Base-by-base conservation (phyloP, 208 protist species). In the Leishmania martiniquensis region DNA sequence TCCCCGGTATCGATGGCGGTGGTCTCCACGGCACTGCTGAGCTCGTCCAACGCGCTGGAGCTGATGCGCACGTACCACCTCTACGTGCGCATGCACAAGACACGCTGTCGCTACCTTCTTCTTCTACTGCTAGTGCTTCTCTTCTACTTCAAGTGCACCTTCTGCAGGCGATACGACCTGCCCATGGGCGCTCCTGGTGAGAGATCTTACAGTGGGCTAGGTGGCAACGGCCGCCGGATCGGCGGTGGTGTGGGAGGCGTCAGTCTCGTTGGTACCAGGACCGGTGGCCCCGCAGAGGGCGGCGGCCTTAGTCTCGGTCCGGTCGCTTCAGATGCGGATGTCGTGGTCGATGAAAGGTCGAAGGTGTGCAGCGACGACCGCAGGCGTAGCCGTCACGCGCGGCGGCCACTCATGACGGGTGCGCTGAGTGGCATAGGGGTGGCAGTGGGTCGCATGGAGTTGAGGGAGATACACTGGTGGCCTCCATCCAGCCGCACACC, bases 71-170 rank as follows among this genome's bases (percentile, higher is more conserved):
- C 49, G 51, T 70, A 83, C 54, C 42, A 76, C 71, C 13, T 70
- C 20, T 84, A 80, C 71, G 63, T 84, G 15, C 75, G 62, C 7
- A 42, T 45, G 54, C 75, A 57, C 44, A 79, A 80, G 55, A 57
- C 71, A 25, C 80, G 65, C 17, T 65, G 72, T 13, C 80, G 80
- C 25, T 60, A 65, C 54, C 34, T 77, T 25, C 25, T 80, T 0
- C 29, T 80, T 9, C n/a, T 80, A 9, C 52, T 80, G 25, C 49
- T 77, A n/a, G 37, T 74, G 1, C 2, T 80, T 4, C 32, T 84
- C 44, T 80, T 80, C 75, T 84, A 77, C 63, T 73, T 25, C 17
- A 51, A 67, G 70, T 79, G 68, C 70, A 80, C 75, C 34, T 68
- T 80, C 25, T 62, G 67, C 34, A 57, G 54, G 9, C 54, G 39